Evolutionary conservation across 257 asterid genomes (phyloP).

Genomic region (Penstemon eatonii): DNA sequence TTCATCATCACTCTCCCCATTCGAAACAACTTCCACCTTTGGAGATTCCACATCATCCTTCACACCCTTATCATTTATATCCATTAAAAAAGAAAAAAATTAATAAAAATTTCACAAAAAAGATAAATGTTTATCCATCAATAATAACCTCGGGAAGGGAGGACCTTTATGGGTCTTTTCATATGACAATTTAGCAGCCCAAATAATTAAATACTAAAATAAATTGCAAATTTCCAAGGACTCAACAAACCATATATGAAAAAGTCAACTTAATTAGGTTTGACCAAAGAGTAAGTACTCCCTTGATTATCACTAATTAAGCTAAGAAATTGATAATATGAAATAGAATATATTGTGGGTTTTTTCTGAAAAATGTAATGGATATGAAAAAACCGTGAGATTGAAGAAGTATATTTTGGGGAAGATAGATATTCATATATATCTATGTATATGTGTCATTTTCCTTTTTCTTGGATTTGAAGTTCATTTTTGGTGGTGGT

Average conservation of each 20-base stretch:
- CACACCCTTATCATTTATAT: slow-evolving; percentile 40
- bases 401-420: no score
- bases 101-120: slow-evolving; percentile 20
- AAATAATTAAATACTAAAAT: not conserved
- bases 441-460: no score
- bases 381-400: no score
- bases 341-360: not conserved
- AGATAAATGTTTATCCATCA: slow-evolving; percentile 24
- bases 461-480: no score
- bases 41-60: slow-evolving; percentile 41
- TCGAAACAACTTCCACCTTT: slow-evolving; percentile 33
- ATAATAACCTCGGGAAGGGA: not conserved
- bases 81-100: slow-evolving; percentile 1
- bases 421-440: no score
- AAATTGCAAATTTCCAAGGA: slow-evolving; percentile 13
- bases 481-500: no score
- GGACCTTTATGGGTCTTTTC: no score
- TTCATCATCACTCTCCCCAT: slow-evolving; percentile 55
- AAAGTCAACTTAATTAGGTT: slow-evolving; percentile 42
- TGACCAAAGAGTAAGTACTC: slow-evolving; percentile 29
- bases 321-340: slow-evolving; percentile 15
- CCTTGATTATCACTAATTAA: not conserved
- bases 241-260: slow-evolving; percentile 21
- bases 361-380: no score
- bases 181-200: not conserved